These are phyloP conservation scores for Juglanconis sp. DNA, from an alignment of 2,329 filamentous ascomycete species.

Conservation along the genomic window DNA sequence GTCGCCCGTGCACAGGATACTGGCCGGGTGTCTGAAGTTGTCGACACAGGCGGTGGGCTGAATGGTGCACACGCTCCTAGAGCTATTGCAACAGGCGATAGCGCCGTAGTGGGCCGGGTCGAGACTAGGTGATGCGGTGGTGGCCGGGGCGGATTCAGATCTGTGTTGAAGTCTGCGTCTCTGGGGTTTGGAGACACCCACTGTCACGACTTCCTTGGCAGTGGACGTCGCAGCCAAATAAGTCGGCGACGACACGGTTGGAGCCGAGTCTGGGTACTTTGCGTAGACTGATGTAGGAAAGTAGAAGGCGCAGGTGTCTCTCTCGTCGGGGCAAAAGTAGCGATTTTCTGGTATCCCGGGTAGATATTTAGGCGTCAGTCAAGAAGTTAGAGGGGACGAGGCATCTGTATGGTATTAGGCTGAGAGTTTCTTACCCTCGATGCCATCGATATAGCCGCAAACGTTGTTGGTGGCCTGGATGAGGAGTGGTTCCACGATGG, in stretches of 20 bases:
- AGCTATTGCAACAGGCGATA: slow-evolving; percentile 1
- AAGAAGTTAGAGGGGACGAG: background rate
- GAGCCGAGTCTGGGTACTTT: background rate
- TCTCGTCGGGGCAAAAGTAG: background rate
- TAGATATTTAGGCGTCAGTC: background rate
- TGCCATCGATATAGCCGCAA: slow-evolving; percentile 9
- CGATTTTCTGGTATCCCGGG: background rate
- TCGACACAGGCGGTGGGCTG: slow-evolving; percentile 11
- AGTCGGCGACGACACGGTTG: background rate
- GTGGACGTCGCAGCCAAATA: too few relatives aligned
- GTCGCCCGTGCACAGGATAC: slow-evolving; percentile 1
- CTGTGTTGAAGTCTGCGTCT: background rate
- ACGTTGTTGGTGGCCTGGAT: slow-evolving; percentile 3
- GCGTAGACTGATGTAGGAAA: background rate
- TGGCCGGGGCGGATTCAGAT: background rate
- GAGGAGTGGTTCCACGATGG: background rate
- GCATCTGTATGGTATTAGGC: background rate
- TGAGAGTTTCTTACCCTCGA: background rate
- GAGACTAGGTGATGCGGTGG: background rate
- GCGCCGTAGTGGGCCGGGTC: background rate
- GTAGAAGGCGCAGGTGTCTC: slow-evolving; percentile 10
- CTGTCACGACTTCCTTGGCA: too few relatives aligned
- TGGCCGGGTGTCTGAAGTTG: background rate
- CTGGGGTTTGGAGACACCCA: background rate
- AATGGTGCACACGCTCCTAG: background rate